Evolutionary conservation across 73 alveolate species (phyloP).

Genomic region (Uronychia setigera): DNA sequence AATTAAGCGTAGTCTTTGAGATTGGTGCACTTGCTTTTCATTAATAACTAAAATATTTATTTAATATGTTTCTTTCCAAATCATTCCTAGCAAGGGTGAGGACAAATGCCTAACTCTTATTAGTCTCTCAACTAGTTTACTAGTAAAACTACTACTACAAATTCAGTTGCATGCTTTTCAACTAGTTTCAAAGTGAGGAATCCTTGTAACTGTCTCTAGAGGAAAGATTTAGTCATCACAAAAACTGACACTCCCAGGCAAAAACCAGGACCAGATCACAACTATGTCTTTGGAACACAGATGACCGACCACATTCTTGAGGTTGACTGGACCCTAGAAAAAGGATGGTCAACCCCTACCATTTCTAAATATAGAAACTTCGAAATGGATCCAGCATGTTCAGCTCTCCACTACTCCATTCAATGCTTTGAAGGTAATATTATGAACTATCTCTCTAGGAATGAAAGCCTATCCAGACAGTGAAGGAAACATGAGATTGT

Average conservation of each 20-base stretch:
- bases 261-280: constrained; percentile 50
- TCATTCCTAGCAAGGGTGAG: too few relatives aligned
- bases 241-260: constrained; percentile 23
- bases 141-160: background rate
- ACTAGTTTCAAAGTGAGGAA: background rate
- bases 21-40: too few relatives aligned
- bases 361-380: constrained; percentile 68
- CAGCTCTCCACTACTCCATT: constrained; percentile 78
- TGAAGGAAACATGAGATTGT: constrained; percentile 51
- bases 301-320: constrained; percentile 79
- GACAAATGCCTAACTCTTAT: too few relatives aligned
- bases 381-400: constrained; percentile 73
- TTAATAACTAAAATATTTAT: too few relatives aligned
- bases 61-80: too few relatives aligned
- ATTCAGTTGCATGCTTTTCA: background rate
- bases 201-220: background rate
- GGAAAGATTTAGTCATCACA: constrained; percentile 17
- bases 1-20: too few relatives aligned
- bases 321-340: constrained; percentile 54
- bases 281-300: constrained; percentile 70
- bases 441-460: constrained; percentile 33
- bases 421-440: constrained; percentile 72
- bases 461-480: constrained; percentile 70
- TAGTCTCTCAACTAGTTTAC: too few relatives aligned
- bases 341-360: constrained; percentile 78